These are phyloP conservation scores for Pulveroboletus frians DNA, from an alignment of 768 basidiomycete genomes.

Conservation along the genomic window DNA sequence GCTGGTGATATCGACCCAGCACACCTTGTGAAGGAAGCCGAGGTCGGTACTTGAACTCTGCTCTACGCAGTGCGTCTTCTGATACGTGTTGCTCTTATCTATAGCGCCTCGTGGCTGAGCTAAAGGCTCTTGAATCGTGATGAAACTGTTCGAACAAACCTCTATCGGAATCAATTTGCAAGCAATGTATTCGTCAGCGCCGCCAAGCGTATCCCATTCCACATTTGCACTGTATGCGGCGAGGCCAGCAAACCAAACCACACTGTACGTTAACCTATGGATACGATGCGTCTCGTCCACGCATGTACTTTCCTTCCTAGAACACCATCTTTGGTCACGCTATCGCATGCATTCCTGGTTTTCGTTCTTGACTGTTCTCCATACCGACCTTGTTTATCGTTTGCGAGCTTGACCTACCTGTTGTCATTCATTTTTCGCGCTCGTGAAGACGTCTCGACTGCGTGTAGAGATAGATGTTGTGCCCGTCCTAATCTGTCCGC, in stretches of 20 bases:
- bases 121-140: constrained; percentile 45
- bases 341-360: constrained; percentile 21
- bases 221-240: constrained; percentile 26
- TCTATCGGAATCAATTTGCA: constrained; percentile 14
- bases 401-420: constrained; percentile 9
- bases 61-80: background rate
- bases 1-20: constrained; percentile 42
- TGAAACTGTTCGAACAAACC: constrained; percentile 2
- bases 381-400: constrained; percentile 9
- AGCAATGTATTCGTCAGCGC: constrained; percentile 26
- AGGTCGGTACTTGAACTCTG: constrained; percentile 37
- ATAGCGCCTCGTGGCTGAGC: constrained; percentile 62
- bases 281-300: constrained; percentile 10
- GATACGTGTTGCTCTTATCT: constrained; percentile 2
- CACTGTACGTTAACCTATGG: constrained; percentile 30
- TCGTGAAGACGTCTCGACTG: background rate
- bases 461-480: constrained; percentile 8
- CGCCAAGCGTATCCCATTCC: constrained; percentile 18
- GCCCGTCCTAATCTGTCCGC: constrained; percentile 2
- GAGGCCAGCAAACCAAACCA: constrained; percentile 22
- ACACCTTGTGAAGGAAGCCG: constrained; percentile 47
- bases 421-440: constrained; percentile 1
- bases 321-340: constrained; percentile 10
- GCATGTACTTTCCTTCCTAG: constrained; percentile 26
- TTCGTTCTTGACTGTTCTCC: constrained; percentile 24